Evolutionary conservation across 164 flowering plant genomes (phyloP).

Genomic region (Pachysandra terminalis): DNA sequence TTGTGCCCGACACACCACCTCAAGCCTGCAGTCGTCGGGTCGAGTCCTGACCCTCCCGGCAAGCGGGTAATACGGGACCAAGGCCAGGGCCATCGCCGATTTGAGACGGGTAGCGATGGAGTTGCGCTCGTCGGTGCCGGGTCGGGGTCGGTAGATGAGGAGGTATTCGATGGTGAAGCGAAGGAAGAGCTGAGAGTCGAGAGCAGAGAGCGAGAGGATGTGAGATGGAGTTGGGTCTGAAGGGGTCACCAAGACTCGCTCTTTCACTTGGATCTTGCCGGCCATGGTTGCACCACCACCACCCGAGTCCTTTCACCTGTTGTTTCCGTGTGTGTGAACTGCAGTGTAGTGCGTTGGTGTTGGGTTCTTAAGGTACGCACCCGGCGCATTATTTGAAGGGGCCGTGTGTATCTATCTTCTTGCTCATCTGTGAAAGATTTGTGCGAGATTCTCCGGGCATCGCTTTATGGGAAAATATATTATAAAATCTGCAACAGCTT

Average conservation of each 20-base stretch:
- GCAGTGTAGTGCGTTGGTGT: no score
- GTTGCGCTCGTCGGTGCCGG: conserved; percentile 15
- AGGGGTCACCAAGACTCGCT: conserved; percentile 42
- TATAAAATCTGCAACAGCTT: conserved; percentile 22
- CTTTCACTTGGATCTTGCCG: conserved; percentile 30
- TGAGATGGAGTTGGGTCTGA: conserved; percentile 54
- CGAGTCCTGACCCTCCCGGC: conserved; percentile 55
- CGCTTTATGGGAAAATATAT: conserved; percentile 30
- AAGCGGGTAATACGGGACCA: conserved; percentile 63
- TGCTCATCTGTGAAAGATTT: conserved; percentile 37
- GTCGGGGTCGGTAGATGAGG: conserved; percentile 35
- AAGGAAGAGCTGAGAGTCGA: conserved; percentile 75
- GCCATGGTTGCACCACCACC: conserved; percentile 11
- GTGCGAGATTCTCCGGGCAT: conserved; percentile 47
- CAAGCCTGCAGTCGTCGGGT: conserved; percentile 31
- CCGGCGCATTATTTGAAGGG: background rate
- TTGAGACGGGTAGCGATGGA: conserved; percentile 27
- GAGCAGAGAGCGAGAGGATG: conserved; percentile 50
- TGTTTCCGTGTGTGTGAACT: no score
- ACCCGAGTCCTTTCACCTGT: no score
- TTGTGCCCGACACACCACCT: conserved; percentile 55
- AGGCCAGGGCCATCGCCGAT: conserved; percentile 39
- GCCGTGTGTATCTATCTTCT: conserved; percentile 16
- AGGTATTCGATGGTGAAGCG: conserved; percentile 74
- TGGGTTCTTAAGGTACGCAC: background rate